These are phyloP conservation scores for Penicilliopsis zonata DNA, from an alignment of 495 filamentous ascomycete species.

Conservation along the genomic window DNA sequence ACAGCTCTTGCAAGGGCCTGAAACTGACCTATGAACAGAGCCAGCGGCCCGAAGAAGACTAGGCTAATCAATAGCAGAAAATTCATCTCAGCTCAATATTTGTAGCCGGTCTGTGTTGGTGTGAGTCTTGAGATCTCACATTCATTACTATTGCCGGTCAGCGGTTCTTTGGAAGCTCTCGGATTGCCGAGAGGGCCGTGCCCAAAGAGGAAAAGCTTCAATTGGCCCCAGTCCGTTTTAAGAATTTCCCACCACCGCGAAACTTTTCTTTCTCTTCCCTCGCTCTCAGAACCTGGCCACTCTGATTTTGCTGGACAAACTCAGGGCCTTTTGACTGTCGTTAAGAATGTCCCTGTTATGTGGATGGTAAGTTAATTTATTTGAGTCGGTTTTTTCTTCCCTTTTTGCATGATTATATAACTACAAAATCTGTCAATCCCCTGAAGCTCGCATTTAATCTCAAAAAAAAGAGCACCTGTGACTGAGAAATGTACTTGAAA, in stretches of 20 bases:
- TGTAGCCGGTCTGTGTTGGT: no score
- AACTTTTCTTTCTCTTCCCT: conserved; percentile 6
- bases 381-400: conserved; percentile 1
- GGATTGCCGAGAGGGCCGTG: background rate
- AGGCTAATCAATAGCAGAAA: conserved; percentile 36
- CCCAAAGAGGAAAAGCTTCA: conserved; percentile 16
- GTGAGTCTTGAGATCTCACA: no score
- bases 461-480: conserved; percentile 29
- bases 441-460: conserved; percentile 46
- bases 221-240: conserved; percentile 2
- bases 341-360: conserved; percentile 6
- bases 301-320: conserved; percentile 27
- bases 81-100: conserved; percentile 21
- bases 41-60: conserved; percentile 35
- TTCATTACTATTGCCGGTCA: no score
- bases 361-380: conserved; percentile 22
- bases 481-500: conserved; percentile 41
- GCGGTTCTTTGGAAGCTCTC: no score
- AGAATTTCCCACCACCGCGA: conserved; percentile 11
- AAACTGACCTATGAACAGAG: conserved; percentile 35
- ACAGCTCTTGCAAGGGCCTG: background rate
- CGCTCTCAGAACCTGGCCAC: conserved; percentile 7
- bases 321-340: conserved; percentile 5
- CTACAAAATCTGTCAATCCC: conserved; percentile 83
- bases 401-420: conserved; percentile 57